Evolutionary conservation across 352 stramenopile genomes (phyloP).

Genomic region (Globisporangium takayamanum): DNA sequence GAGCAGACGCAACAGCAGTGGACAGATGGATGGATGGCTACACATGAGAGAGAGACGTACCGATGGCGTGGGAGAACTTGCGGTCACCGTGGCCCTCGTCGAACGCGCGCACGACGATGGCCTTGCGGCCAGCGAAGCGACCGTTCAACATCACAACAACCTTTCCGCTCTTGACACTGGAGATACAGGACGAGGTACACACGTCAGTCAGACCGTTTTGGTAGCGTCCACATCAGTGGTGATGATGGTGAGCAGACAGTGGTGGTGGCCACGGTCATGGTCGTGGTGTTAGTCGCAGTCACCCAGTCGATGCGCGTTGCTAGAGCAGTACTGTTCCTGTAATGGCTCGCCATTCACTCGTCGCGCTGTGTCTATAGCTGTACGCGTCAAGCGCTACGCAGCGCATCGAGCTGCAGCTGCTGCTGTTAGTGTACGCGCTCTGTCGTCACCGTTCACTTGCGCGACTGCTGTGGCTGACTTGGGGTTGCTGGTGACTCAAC

Average conservation of each 20-base stretch:
- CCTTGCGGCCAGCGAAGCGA: slow-evolving; percentile 98
- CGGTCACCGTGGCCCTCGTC: slow-evolving; percentile 95
- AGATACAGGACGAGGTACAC: slow-evolving; percentile 9
- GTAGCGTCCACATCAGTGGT: neutral
- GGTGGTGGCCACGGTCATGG: neutral
- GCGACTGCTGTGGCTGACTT: too few species aligned
- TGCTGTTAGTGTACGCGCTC: neutral
- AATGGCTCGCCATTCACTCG: neutral
- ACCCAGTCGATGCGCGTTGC: neutral
- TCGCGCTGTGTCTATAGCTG: neutral
- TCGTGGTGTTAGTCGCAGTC: neutral
- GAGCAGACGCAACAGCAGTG: neutral
- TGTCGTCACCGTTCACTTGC: neutral
- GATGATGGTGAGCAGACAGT: neutral
- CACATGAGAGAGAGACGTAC: slow-evolving; percentile 19
- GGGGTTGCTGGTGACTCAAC: too few species aligned
- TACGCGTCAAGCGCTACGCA: neutral
- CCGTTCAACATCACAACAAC: slow-evolving; percentile 98
- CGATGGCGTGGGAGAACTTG: slow-evolving; percentile 97
- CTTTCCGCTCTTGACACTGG: slow-evolving; percentile 96
- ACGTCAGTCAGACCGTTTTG: slow-evolving; percentile 4
- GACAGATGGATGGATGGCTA: neutral
- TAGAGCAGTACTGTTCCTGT: neutral
- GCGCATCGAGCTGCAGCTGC: neutral
- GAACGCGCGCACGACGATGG: slow-evolving; percentile 98